Percentiles rank a stretch among this genome's conserved stretches.
Evolutionary conservation across 31 red algal genomes (phyloP).

Genomic region (Asparagopsis taxiformis): DNA sequence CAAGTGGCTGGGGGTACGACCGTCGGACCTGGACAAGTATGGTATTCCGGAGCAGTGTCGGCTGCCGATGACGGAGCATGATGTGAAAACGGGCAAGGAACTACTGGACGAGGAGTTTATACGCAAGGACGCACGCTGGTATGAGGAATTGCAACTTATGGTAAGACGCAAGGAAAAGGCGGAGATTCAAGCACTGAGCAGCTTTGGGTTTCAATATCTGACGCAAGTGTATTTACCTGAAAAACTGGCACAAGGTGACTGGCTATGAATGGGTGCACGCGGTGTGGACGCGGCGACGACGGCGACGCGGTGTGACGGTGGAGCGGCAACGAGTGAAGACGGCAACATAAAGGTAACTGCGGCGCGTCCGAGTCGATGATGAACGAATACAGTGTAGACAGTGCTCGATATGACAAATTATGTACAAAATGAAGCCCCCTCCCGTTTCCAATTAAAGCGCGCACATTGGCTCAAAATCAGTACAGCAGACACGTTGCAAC

Average conservation of each 20-base stretch:
- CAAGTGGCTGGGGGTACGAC: constrained; percentile 91
- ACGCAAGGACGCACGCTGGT: constrained; percentile 82
- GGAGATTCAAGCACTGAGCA: constrained; percentile 89
- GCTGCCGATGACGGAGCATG: constrained; percentile 82
- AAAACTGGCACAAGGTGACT: constrained; percentile 83
- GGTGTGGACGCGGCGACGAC: not conserved
- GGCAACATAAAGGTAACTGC: not conserved
- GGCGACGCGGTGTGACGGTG: not conserved
- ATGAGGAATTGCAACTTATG: constrained; percentile 83
- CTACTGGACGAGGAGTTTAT: constrained; percentile 94
- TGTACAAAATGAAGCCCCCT: too few relatives aligned
- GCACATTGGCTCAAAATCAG: too few relatives aligned
- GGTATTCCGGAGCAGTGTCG: constrained; percentile 94
- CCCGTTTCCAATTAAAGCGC: too few relatives aligned
- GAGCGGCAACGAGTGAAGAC: not conserved
- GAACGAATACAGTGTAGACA: too few relatives aligned
- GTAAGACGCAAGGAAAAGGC: constrained; percentile 93
- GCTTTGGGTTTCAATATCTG: constrained; percentile 93
- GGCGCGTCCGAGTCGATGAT: too few relatives aligned
- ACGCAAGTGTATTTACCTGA: constrained; percentile 82
- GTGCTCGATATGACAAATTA: too few relatives aligned
- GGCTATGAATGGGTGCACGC: constrained; percentile 43
- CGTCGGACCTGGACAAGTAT: constrained; percentile 82
- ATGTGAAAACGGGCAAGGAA: constrained; percentile 94
- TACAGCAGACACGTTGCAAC: too few relatives aligned